Evolutionary conservation across 805 yeast species (phyloP), one percentile per base, ranked within the genome.

Genomic region (Starmera caribaea): DNA sequence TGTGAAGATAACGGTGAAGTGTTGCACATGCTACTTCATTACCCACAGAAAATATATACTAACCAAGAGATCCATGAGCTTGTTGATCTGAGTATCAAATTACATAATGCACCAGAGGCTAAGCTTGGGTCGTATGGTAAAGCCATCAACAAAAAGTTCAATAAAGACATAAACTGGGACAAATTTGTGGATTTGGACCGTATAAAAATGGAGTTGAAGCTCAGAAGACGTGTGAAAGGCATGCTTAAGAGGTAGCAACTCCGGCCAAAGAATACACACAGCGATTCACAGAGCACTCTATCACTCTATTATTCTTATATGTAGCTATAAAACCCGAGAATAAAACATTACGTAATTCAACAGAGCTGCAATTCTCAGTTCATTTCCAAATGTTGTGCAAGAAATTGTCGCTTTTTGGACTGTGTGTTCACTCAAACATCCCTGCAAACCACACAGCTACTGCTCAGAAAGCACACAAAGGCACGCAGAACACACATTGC

Each of bases 1-100:
- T 57, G 62, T 38, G 57, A 53, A 13, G 78, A 73, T 47, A 70
- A 68, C 42, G 66, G 74, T 26, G 78, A 73, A 46, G 59, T 70
- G 5, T 50, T 73, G 13, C 59, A 65, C 15, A 41, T 71, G 13
- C 51, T 73, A 11, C 54, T 73, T 34, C 75, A 69, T 49, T 71
- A 69, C 47, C 76, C 76, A 3, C 39, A 39, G 17, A 42, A 44
- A 6, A 45, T 48, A 12, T 45, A 54, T 10, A 58, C 64, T 21
- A 44, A 59, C 8, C 49, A 47, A 12, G 51, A 51, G 11, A 41
- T 66, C 6, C 47, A 45, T 29, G 50, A 49, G 30, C 15, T 50
- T 8, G 57, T 61, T 39, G 59, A 55, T 30, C 62, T 66, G 39
- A 59, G 73, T 6, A 45, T 57, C 38, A 54, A 54, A 38, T 47